Percentiles rank a stretch among this genome's conserved stretches.
phyloP scores from a whole-genome alignment of 1,284 basidiomycete genomes.

The Fomes fomentarius region DNA sequence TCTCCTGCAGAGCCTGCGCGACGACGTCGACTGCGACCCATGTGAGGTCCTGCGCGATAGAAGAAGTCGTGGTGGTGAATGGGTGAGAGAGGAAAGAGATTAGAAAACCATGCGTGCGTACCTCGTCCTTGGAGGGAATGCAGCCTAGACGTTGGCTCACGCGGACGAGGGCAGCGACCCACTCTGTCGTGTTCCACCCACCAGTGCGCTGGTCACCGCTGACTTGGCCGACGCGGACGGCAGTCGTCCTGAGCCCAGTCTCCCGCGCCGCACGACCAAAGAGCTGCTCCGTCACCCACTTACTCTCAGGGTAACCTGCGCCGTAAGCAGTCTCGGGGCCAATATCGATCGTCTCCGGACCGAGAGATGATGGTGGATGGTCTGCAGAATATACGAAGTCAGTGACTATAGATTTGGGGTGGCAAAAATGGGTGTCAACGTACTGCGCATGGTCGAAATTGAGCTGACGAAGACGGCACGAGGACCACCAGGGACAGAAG shows the following conservation, averaged over 20 bases:
- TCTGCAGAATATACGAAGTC: not conserved
- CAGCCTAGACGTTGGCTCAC: conserved; percentile 9
- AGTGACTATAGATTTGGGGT: not conserved
- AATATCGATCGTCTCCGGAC: conserved; percentile 6
- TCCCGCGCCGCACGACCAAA: conserved; percentile 9
- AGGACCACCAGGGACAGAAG: conserved; percentile 18
- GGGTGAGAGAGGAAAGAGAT: too few species aligned
- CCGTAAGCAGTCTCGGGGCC: conserved; percentile 13
- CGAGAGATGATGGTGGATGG: not conserved
- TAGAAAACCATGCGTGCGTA: not conserved
- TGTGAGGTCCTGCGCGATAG: conserved; percentile 12
- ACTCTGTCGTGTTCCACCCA: conserved; percentile 21
- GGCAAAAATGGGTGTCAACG: not conserved
- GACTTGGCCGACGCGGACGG: conserved; percentile 24
- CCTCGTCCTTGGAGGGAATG: conserved; percentile 16
- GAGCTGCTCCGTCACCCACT: conserved; percentile 25
- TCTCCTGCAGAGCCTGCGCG: conserved; percentile 24
- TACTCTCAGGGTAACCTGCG: conserved; percentile 22
- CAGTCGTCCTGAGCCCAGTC: conserved; percentile 9
- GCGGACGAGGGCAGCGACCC: conserved; percentile 19
- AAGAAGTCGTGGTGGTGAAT: not conserved
- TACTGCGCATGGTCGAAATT: conserved; percentile 17
- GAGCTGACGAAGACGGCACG: conserved; percentile 36
- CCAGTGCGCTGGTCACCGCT: conserved; percentile 17
- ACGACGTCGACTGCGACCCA: conserved; percentile 30